These are phyloP conservation scores for Nigrospora osmanthi DNA, from an alignment of 2,329 filamentous ascomycete genomes.

Conservation along the genomic window DNA sequence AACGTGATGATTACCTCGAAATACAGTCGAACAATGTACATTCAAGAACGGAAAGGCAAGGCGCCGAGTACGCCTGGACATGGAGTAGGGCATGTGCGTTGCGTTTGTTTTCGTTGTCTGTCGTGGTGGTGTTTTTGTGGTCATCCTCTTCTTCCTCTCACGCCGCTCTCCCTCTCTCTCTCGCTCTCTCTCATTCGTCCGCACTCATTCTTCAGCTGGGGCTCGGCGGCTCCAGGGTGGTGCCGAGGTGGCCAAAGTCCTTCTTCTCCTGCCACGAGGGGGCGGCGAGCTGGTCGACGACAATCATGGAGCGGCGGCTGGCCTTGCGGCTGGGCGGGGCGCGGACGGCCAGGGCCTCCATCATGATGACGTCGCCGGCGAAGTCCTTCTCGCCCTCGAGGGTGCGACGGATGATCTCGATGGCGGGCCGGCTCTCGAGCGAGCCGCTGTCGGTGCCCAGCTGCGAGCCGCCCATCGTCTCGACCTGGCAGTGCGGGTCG, in stretches of 20 bases:
- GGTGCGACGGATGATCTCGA: conserved; percentile 1
- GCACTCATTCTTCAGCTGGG: too few species aligned
- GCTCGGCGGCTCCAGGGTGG: too few species aligned
- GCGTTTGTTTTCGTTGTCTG: too few species aligned
- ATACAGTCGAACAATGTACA: too few species aligned
- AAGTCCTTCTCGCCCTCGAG: conserved; percentile 2
- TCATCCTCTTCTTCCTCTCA: too few species aligned
- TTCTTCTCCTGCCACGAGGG: background rate
- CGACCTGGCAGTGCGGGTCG: conserved; percentile 1
- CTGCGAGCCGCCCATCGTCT: background rate
- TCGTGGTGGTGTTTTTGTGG: too few species aligned
- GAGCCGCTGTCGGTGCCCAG: background rate
- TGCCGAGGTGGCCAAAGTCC: background rate
- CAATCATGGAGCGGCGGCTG: background rate
- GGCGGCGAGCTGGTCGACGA: background rate
- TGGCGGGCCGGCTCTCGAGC: background rate
- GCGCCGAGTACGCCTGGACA: too few species aligned
- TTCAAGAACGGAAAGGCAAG: too few species aligned
- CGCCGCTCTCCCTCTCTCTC: too few species aligned
- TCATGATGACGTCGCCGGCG: conserved; percentile 1
- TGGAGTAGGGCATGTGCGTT: too few species aligned
- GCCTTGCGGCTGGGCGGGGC: background rate
- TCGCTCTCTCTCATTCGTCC: too few species aligned
- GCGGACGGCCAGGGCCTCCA: conserved; percentile 1
- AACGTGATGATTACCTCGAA: too few species aligned